These are phyloP conservation scores for Panicum hallii DNA, from an alignment of 202 grass and related monocot species.

Conservation along the genomic window DNA sequence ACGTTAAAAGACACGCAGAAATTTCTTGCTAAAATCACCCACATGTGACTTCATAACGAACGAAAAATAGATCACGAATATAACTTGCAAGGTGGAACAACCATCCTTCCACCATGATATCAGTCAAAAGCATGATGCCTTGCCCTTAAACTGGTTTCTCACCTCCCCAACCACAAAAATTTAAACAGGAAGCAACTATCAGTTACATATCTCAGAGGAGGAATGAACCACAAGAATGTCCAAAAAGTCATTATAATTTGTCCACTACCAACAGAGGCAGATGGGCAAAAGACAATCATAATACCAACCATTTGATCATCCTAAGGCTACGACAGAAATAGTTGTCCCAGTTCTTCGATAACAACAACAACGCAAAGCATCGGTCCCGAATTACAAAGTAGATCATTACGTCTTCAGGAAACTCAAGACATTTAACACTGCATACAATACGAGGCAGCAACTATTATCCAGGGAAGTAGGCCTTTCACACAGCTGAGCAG, in stretches of 20 bases:
- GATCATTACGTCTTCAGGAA: constrained; percentile 31
- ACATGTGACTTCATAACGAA: neutral
- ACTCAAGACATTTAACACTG: constrained; percentile 21
- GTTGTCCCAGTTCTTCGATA: neutral
- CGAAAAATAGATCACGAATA: neutral
- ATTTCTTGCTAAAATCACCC: neutral
- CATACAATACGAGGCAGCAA: constrained; percentile 23
- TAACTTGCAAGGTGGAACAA: neutral
- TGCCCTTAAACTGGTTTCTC: no score
- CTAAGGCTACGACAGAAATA: constrained; percentile 25
- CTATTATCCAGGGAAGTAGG: constrained; percentile 42
- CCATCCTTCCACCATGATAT: neutral
- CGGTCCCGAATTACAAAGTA: neutral
- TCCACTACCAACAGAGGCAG: neutral
- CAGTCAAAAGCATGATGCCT: neutral
- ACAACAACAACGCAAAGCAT: neutral
- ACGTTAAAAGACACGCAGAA: neutral
- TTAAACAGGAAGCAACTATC: neutral
- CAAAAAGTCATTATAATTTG: neutral
- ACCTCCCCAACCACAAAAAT: neutral
- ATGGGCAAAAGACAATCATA: neutral
- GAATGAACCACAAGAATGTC: neutral
- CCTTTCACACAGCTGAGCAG: constrained; percentile 23
- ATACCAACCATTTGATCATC: constrained; percentile 6
- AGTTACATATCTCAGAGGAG: neutral